phyloP scores from a whole-genome alignment of 768 basidiomycete genomes.

The Amanita pseudoporphyria region DNA sequence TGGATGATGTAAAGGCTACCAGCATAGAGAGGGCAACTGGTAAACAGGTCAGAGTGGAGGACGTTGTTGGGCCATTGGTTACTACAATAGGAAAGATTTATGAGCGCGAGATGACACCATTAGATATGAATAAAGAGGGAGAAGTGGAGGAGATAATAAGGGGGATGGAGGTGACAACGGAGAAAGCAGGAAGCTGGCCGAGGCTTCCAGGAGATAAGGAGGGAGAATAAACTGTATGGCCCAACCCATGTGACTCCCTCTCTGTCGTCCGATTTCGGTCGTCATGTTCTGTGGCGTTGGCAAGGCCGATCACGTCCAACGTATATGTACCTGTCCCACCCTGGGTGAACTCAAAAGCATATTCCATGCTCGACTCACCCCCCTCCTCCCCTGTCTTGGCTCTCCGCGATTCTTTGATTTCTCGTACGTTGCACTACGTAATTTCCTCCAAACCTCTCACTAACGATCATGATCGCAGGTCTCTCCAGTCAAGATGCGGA shows the following conservation, averaged over 20 bases:
- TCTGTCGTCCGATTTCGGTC: no score
- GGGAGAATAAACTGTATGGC: no score
- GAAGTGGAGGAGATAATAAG: constrained; percentile 39
- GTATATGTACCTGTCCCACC: no score
- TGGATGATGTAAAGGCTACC: constrained; percentile 73
- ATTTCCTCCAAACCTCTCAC: background rate
- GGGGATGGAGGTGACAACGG: constrained; percentile 36
- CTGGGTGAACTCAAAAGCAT: background rate
- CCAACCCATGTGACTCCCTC: no score
- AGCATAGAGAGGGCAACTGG: constrained; percentile 45
- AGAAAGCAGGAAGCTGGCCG: constrained; percentile 30
- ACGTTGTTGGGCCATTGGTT: constrained; percentile 44
- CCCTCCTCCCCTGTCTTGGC: background rate
- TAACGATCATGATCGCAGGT: background rate
- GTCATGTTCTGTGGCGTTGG: no score
- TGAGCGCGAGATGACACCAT: constrained; percentile 35
- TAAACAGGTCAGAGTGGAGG: constrained; percentile 29
- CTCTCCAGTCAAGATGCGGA: constrained; percentile 1
- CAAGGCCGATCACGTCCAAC: no score
- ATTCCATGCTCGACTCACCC: background rate
- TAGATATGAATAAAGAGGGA: constrained; percentile 32
- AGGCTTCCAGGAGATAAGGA: no score
- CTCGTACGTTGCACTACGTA: constrained; percentile 1
- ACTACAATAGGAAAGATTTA: constrained; percentile 37
- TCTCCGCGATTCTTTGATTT: background rate